Evolutionary conservation across 495 filamentous ascomycete genomes (phyloP).

Genomic region (Pyrenopolyporus hunteri): DNA sequence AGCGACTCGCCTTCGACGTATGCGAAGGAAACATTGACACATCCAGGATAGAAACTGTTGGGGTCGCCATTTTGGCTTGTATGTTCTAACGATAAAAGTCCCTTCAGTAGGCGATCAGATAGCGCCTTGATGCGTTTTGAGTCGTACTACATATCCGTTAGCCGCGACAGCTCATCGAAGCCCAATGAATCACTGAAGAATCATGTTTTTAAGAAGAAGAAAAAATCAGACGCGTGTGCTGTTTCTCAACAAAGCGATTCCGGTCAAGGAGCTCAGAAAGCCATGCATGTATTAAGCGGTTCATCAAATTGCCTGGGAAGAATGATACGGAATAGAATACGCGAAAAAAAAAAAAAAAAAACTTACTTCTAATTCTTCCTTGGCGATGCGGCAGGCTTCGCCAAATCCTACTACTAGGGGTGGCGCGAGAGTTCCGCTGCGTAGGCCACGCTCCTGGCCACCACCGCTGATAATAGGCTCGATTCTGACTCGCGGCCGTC

Average conservation of each 20-base stretch:
- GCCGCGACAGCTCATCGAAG: background rate
- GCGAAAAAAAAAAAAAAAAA: slow-evolving; percentile 9
- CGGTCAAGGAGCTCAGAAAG: slow-evolving; percentile 62
- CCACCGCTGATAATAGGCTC: slow-evolving; percentile 96
- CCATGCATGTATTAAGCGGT: slow-evolving; percentile 73
- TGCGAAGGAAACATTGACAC: slow-evolving; percentile 97
- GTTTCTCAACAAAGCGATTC: slow-evolving; percentile 57
- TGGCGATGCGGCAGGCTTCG: slow-evolving; percentile 90
- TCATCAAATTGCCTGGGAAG: slow-evolving; percentile 60
- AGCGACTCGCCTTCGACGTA: slow-evolving; percentile 98
- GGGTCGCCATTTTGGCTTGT: slow-evolving; percentile 89
- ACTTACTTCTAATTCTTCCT: slow-evolving; percentile 87
- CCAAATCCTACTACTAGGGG: slow-evolving; percentile 90
- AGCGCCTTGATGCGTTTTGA: slow-evolving; percentile 78
- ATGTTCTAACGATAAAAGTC: slow-evolving; percentile 87
- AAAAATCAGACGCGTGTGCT: slow-evolving; percentile 58
- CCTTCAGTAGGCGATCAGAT: slow-evolving; percentile 81
- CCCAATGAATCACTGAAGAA: background rate
- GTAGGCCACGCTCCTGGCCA: slow-evolving; percentile 91
- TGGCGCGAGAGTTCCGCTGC: slow-evolving; percentile 92
- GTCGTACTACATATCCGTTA: slow-evolving; percentile 76
- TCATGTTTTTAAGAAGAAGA: background rate
- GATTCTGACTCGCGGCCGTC: slow-evolving; percentile 88
- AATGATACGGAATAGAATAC: too few species aligned
- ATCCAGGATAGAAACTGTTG: slow-evolving; percentile 86